Base-by-base conservation (phyloP, 768 basidiomycete genomes). In the Tylopilus sp. region DNA sequence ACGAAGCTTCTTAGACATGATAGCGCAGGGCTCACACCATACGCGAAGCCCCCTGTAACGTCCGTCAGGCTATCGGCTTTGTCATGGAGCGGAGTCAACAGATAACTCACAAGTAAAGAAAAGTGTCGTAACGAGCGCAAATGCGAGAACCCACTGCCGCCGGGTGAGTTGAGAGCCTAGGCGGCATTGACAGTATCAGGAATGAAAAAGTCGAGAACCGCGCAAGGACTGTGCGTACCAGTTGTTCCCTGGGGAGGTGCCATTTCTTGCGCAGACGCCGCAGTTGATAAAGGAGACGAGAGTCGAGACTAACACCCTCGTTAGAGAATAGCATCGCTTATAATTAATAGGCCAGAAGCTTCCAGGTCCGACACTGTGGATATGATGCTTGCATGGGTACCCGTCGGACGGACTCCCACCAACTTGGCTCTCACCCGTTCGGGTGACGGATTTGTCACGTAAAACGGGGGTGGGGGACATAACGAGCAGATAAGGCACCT, bases 101-200 rank as follows among this genome's bases (percentile, higher is more conserved):
- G 17, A 41, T 22, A 10, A 66, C 79, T 56, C 56, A 82, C 83
- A 85, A 25, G 85, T 83, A 69, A 88, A 88, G 75, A 88, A 88
- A 28, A 88, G 73, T 11, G 85, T 80, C 18, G 86, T 88, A 52
- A 90, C 82, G 48, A 88, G 78, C 35, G 73, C 72, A 64, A 86
- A 89, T 8, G 86, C 75, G 62, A 77, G 83, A 23, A 68, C 69
- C 77, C 77, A 83, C 58, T 73, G 70, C 41, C 63, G 70, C 55
- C 66, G 69, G n/a, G 66, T 67, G 51, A 80, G 67, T 54, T 80
- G 72, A 45, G 76, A 63, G 42, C 66, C 68, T 67, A 26, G 22
- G 46, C 20, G 13, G 13, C 6, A n/a, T n/a, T n/a, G n/a, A n/a
- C n/a, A 35, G 33, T 40, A 26, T 18, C 13, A 45, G 36, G 17